Evolutionary conservation across 1,284 basidiomycete species (phyloP), one percentile per base, ranked within the genome.

Genomic region (Rhodotorula mucilaginosa): DNA sequence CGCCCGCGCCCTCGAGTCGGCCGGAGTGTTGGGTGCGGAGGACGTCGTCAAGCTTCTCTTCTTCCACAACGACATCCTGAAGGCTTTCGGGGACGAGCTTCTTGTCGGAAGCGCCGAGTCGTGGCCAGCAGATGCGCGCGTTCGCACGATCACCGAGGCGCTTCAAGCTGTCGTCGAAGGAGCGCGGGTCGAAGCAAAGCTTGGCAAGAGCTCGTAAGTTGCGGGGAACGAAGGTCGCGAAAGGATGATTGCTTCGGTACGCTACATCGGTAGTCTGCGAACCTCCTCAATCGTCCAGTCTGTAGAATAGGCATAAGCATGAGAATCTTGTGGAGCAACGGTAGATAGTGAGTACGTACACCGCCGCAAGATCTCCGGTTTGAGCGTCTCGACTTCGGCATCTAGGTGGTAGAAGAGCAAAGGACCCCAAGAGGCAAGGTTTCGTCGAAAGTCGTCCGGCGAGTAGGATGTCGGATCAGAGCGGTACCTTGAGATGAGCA

Each of bases 341-440:
- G 34, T 29, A 29, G 15, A 44, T 16, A 13, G 16, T 6, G 19
- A 6, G 13, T 8, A 68, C 72, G 26, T 29, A 70, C 68, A 74
- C 5, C 69, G 56, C 44, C 69, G 46, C 21, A 71, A 31, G 5
- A 70, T 54, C 34, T 74, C 70, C 0, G 70, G 57, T 52, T 72
- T 72, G 16, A 72, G 60, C 2, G 34, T 62, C 47, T 67, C 63
- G 26, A 72, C 70, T 51, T 74, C 70, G 12, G 70, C 73, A 34
- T 76, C 68, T 7, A 76, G 67, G 48, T 76, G 75, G 49, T 70
- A 72, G 52, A 76, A 74, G 8, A 76, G 51, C 13, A 74, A 23
- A 5, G 70, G 70, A 0, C 73, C 73, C 64, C 68, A 74, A 2
- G n/a, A 46, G 0, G 60, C 52, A 18, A 76, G 57, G 31, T 74